Conservation (phyloP, 1,284 basidiomycete genomes). For the Quambalaria eucalypti region DNA sequence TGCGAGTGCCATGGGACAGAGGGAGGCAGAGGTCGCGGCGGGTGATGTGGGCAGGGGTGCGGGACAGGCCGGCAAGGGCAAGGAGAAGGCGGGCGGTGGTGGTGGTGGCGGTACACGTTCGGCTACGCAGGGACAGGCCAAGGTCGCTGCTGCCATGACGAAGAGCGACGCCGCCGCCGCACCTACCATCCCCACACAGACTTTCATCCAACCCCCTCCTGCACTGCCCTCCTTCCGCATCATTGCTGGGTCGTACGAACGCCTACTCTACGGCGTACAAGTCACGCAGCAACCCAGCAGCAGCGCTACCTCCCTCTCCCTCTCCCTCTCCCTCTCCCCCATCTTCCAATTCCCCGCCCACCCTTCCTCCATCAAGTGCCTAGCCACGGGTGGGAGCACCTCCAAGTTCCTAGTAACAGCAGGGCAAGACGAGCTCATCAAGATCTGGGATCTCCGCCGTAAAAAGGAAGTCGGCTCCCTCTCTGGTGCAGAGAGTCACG, state of each 20-base stretch:
- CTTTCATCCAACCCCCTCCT: conserved; percentile 14
- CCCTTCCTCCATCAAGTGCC: conserved; percentile 79
- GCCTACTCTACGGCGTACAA: conserved; percentile 81
- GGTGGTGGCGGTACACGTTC: too few relatives aligned
- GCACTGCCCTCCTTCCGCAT: conserved; percentile 59
- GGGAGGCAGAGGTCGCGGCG: too few relatives aligned
- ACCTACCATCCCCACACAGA: not conserved
- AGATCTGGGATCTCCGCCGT: conserved; percentile 89
- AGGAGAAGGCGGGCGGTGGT: too few relatives aligned
- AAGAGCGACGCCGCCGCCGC: too few relatives aligned
- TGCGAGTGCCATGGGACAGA: not conserved
- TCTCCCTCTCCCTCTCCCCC: conserved; percentile 56
- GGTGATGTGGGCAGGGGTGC: too few relatives aligned
- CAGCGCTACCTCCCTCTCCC: conserved; percentile 19
- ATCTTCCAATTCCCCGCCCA: conserved; percentile 95
- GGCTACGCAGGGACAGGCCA: too few relatives aligned
- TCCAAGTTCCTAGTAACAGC: conserved; percentile 88
- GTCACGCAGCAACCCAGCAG: conserved; percentile 53
- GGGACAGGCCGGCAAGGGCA: too few relatives aligned
- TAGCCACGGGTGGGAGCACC: conserved; percentile 56
- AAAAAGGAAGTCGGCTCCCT: conserved; percentile 85
- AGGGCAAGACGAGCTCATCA: conserved; percentile 86
- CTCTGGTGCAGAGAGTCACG: conserved; percentile 63
- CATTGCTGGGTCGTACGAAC: conserved; percentile 87
- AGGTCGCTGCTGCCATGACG: too few relatives aligned